phyloP scores from a whole-genome alignment of 768 basidiomycete genomes.

The Coprinellus micaceus region DNA sequence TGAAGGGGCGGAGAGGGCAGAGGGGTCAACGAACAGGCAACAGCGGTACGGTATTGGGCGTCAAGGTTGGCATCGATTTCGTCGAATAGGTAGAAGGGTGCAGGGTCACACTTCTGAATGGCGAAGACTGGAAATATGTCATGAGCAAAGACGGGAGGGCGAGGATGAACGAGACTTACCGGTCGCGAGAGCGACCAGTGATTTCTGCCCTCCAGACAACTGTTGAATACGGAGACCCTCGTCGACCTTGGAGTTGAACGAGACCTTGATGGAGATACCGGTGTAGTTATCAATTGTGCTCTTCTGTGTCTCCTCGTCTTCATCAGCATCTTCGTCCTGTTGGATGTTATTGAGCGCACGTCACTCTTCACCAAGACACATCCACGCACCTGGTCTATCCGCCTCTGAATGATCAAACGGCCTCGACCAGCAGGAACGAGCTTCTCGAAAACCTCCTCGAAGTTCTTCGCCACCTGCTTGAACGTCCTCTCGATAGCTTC shows the following conservation, averaged over 20 bases:
- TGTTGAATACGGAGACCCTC: conserved; percentile 97
- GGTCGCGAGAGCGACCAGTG: conserved; percentile 90
- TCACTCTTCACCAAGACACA: no score
- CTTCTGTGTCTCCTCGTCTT: conserved; percentile 74
- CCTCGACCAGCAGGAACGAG: conserved; percentile 94
- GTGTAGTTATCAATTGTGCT: conserved; percentile 90
- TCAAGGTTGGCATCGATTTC: conserved; percentile 99
- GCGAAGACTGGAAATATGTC: conserved; percentile 69
- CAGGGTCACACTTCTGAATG: conserved; percentile 98
- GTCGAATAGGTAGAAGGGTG: conserved; percentile 99
- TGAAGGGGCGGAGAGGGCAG: not conserved
- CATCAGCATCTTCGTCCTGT: conserved; percentile 71
- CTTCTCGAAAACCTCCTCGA: conserved; percentile 95
- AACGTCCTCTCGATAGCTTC: conserved; percentile 98
- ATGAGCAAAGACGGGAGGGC: conserved; percentile 1
- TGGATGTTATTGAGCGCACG: not conserved
- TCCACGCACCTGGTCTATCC: conserved; percentile 85
- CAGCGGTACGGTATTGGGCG: conserved; percentile 95
- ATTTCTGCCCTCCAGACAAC: conserved; percentile 95
- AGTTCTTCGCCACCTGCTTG: conserved; percentile 95
- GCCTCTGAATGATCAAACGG: conserved; percentile 85
- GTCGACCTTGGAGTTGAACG: conserved; percentile 97
- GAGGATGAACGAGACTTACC: conserved; percentile 38
- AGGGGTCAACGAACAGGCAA: conserved; percentile 64
- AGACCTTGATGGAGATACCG: conserved; percentile 94